These are phyloP conservation scores for Juglanconis oblonga DNA, from an alignment of 2,329 filamentous ascomycete species.

Conservation along the genomic window DNA sequence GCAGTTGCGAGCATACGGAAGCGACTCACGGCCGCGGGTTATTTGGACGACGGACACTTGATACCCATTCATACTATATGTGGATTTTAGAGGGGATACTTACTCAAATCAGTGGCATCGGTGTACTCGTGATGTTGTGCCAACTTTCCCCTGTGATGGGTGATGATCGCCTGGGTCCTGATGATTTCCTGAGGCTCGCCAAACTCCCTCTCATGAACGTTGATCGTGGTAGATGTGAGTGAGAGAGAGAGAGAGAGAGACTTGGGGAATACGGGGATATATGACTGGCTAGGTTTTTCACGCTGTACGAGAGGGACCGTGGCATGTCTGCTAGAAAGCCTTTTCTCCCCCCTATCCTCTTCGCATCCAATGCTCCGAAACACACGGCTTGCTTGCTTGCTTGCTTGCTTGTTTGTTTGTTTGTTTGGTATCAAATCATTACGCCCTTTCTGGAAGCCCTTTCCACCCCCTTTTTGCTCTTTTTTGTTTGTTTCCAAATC, in stretches of 20 bases:
- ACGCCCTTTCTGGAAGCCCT: neutral
- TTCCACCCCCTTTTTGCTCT: neutral
- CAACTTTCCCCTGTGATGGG: neutral
- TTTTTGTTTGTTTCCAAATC: conserved; percentile 1
- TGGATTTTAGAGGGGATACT: neutral
- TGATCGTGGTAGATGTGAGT: too few species aligned
- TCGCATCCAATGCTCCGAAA: neutral
- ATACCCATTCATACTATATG: neutral
- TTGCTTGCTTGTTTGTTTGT: neutral
- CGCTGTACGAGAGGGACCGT: too few species aligned
- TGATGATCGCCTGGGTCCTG: too few species aligned
- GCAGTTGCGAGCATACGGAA: neutral
- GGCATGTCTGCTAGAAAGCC: too few species aligned
- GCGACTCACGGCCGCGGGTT: neutral
- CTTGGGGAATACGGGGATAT: too few species aligned
- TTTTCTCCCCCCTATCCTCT: neutral
- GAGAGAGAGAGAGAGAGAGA: too few species aligned
- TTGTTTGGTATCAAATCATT: conserved; percentile 16
- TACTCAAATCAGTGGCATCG: too few species aligned
- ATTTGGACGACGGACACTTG: neutral
- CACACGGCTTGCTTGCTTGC: neutral
- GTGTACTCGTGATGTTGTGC: neutral
- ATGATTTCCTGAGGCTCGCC: too few species aligned
- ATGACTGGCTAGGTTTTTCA: too few species aligned
- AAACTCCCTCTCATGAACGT: too few species aligned